Percentiles rank a stretch among this genome's conserved stretches.
Evolutionary conservation across 805 yeast genomes (phyloP).

Genomic region (Saturnispora ahearnii): DNA sequence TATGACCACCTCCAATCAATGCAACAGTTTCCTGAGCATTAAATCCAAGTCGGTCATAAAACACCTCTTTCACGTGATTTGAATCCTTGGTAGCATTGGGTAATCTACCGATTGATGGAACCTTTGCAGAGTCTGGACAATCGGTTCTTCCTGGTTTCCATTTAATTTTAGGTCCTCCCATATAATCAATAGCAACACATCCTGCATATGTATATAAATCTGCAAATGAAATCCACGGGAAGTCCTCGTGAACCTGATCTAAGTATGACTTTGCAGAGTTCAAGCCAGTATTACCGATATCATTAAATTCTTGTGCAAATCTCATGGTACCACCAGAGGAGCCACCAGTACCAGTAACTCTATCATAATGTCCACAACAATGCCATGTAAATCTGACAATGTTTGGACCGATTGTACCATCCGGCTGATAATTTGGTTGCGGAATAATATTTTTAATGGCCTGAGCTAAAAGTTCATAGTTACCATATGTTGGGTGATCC

Average conservation of each 20-base stretch:
- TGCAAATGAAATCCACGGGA: constrained; percentile 68
- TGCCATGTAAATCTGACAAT: constrained; percentile 82
- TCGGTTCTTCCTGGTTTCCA: constrained; percentile 84
- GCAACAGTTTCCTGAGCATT: constrained; percentile 66
- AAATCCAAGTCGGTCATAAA: constrained; percentile 52
- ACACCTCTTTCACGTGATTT: constrained; percentile 54
- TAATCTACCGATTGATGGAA: constrained; percentile 60
- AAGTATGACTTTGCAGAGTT: constrained; percentile 47
- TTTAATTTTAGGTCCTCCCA: constrained; percentile 67
- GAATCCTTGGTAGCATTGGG: constrained; percentile 67
- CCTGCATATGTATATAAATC: constrained; percentile 78
- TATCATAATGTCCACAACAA: constrained; percentile 72
- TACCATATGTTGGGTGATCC: constrained; percentile 20
- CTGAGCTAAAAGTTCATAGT: constrained; percentile 28
- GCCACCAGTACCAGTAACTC: constrained; percentile 45
- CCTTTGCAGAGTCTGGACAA: constrained; percentile 36
- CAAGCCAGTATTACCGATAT: constrained; percentile 57
- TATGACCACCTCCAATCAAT: constrained; percentile 68
- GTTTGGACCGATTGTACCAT: constrained; percentile 68
- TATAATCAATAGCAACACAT: constrained; percentile 65
- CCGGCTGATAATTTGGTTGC: constrained; percentile 41
- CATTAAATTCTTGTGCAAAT: constrained; percentile 43
- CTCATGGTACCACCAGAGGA: constrained; percentile 67
- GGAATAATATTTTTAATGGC: constrained; percentile 30
- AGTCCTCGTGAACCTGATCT: constrained; percentile 45